Evolutionary conservation across 805 yeast genomes (phyloP).

Genomic region (Spathaspora arborariae): DNA sequence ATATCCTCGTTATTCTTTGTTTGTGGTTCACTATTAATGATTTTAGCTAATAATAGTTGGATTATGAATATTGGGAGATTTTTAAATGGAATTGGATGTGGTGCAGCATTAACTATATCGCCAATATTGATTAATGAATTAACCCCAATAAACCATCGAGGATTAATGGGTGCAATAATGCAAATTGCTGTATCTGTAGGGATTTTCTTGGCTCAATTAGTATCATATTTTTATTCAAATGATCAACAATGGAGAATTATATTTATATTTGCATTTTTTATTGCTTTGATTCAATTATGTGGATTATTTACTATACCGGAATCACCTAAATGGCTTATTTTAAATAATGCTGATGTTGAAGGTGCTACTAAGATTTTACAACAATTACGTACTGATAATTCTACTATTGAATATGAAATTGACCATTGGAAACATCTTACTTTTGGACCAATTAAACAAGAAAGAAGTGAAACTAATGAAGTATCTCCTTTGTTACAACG

Average conservation of each 20-base stretch:
- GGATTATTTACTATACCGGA: constrained; percentile 34
- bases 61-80: constrained; percentile 29
- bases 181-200: constrained; percentile 39
- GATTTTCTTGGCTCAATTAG: constrained; percentile 30
- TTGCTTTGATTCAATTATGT: constrained; percentile 26
- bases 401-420: constrained; percentile 29
- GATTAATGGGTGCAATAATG: constrained; percentile 37
- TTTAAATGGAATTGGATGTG: constrained; percentile 36
- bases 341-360: constrained; percentile 23
- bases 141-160: constrained; percentile 37
- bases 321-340: constrained; percentile 42
- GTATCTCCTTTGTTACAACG: constrained; percentile 1
- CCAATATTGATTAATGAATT: constrained; percentile 39
- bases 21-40: constrained; percentile 27
- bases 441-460: background rate
- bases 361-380: constrained; percentile 26
- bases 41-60: constrained; percentile 16
- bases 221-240: constrained; percentile 31
- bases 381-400: constrained; percentile 25
- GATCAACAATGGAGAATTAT: constrained; percentile 36
- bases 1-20: constrained; percentile 19
- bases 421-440: constrained; percentile 32
- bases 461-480: constrained; percentile 3
- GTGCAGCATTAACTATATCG: constrained; percentile 35
- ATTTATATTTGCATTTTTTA: constrained; percentile 21